A percentile compares a stretch with the other conserved stretches of the same genome.
Conservation (phyloP, 139 green algal genomes). For the Raphidocelis subcapitata region DNA sequence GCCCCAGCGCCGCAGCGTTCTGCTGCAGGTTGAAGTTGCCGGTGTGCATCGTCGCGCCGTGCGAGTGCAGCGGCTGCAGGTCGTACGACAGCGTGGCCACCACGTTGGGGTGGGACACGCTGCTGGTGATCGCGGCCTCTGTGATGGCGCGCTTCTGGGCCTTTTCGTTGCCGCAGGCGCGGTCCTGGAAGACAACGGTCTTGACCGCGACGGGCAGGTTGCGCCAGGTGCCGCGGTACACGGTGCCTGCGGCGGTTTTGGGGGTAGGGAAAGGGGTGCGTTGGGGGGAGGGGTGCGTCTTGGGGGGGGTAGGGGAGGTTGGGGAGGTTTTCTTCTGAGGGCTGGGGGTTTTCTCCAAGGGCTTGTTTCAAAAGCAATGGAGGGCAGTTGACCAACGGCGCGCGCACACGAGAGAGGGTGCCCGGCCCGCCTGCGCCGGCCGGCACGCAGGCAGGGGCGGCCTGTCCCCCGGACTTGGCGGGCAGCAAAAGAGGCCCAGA, state of each 20-base stretch:
- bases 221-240: slow-evolving; percentile 34
- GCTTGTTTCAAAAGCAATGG: too few species aligned
- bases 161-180: slow-evolving; percentile 14
- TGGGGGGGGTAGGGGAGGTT: too few species aligned
- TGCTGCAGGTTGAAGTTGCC: not conserved
- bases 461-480: not conserved
- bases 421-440: too few species aligned
- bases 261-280: not conserved
- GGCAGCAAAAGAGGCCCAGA: not conserved
- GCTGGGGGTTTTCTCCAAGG: too few species aligned
- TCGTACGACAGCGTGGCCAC: slow-evolving; percentile 43
- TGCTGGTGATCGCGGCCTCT: slow-evolving; percentile 49
- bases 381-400: not conserved
- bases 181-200: slow-evolving; percentile 49
- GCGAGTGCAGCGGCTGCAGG: slow-evolving; percentile 11
- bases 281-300: too few species aligned
- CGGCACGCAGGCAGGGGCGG: too few species aligned
- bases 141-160: slow-evolving; percentile 40
- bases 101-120: slow-evolving; percentile 43
- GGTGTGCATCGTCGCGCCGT: not conserved
- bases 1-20: not conserved
- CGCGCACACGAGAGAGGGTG: not conserved
- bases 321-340: too few species aligned
- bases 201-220: slow-evolving; percentile 46
- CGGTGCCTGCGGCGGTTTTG: not conserved